Base-by-base conservation (phyloP, 495 filamentous ascomycete genomes). In the Annulohypoxylon stygium region DNA sequence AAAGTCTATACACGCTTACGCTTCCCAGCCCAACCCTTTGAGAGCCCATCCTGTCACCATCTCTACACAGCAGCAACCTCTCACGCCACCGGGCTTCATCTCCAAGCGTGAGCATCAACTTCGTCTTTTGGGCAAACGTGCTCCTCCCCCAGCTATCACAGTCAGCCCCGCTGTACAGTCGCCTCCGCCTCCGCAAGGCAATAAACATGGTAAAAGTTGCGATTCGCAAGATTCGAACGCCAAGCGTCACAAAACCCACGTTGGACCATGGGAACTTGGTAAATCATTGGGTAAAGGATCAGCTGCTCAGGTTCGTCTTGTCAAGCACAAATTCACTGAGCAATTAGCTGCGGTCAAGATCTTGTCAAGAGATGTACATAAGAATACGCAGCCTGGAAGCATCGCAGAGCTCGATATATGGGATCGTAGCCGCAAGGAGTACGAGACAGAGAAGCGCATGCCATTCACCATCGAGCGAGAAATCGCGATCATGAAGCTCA, bases 401-500 rank as follows among this genome's bases (percentile, higher is more conserved):
- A 87, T 97, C 75, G 90, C 90, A 0, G 89, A 90, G 33, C 87
- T 97, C 76, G 90, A 93, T 65, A 78, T 75, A 14, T 81, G 84
- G 71, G 84, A 86, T 50, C 70, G 78, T 26, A 77, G 68, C 16
- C 79, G 76, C 11, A 80, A 85, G 5, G 86, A 88, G 37, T 85
- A 83, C 16, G 84, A 86, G 10, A 86, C 87, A 14, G 81, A 87
- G 68, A 87, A 88, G 64, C 85, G 88, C 34, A 95, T 98, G 82
- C 95, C 95, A 1, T 88, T 92, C 71, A 91, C 90, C 0, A 92
- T 98, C 54, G 96, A 98, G 77, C 86, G 96, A 39, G 96, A 99
- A 76, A 93, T 97, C 43, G 92, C 93, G 9, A 95, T 99, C 67
- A 95, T 98, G 90, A 98, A 97, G 79, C 86, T 98, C 43, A 93